Percentiles rank a stretch among this genome's conserved stretches.
These are phyloP conservation scores for Ampelomyces quisqualis DNA, from an alignment of 2,329 filamentous ascomycete genomes.

Conservation along the genomic window DNA sequence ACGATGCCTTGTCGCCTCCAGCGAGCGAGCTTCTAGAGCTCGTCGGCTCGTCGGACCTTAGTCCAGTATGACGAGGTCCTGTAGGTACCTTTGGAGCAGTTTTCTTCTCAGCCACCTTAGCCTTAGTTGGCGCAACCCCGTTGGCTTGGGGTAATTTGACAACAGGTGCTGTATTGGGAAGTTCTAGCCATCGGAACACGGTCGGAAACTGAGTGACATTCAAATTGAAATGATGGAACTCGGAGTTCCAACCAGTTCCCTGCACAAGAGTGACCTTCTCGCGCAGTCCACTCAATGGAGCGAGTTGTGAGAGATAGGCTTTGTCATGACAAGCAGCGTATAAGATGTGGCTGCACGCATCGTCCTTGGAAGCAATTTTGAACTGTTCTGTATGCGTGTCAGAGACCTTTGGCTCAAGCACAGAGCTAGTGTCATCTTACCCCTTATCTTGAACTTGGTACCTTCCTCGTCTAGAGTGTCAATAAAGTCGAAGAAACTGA, in stretches of 20 bases:
- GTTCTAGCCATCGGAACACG: constrained; percentile 51
- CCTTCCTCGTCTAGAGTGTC: constrained; percentile 63
- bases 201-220: constrained; percentile 54
- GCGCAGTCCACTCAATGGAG: constrained; percentile 52
- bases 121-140: neutral
- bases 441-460: constrained; percentile 62
- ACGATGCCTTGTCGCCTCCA: constrained; percentile 3
- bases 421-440: constrained; percentile 24
- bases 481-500: constrained; percentile 61
- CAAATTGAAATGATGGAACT: constrained; percentile 56
- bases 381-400: constrained; percentile 33
- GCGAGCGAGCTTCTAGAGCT: constrained; percentile 7
- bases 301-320: constrained; percentile 59
- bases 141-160: constrained; percentile 8
- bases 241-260: constrained; percentile 53
- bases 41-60: constrained; percentile 8
- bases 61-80: constrained; percentile 7
- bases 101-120: constrained; percentile 7
- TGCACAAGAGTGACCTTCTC: constrained; percentile 59
- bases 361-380: constrained; percentile 57
- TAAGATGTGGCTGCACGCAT: constrained; percentile 65
- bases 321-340: constrained; percentile 64
- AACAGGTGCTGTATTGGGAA: constrained; percentile 6
- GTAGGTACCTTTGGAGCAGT: neutral
- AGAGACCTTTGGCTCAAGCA: neutral